Conservation (phyloP, 2,329 filamentous ascomycete species). For the Epicoccum nigrum region DNA sequence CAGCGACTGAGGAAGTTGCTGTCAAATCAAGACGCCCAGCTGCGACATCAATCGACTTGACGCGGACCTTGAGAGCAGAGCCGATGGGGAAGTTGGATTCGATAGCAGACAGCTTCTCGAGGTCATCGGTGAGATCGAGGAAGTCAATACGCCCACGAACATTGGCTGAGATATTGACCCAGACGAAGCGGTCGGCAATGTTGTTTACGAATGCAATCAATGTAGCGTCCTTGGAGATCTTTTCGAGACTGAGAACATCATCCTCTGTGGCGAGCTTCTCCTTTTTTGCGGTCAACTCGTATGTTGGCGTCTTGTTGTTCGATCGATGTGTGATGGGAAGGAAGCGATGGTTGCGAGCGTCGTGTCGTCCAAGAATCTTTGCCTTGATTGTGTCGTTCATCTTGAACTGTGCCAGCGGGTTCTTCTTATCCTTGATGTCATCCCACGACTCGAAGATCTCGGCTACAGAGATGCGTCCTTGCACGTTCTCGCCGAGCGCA, state of each 20-base stretch:
- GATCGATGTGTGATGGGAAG: constrained; percentile 87
- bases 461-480: constrained; percentile 91
- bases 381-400: constrained; percentile 74
- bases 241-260: constrained; percentile 71
- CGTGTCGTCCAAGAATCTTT: constrained; percentile 83
- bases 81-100: constrained; percentile 84
- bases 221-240: constrained; percentile 72
- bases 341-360: constrained; percentile 88
- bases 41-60: constrained; percentile 73
- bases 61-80: constrained; percentile 82
- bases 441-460: constrained; percentile 90
- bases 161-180: constrained; percentile 89
- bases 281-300: constrained; percentile 85
- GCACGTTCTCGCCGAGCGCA: constrained; percentile 81
- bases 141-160: constrained; percentile 82
- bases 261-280: constrained; percentile 60
- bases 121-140: constrained; percentile 85
- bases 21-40: constrained; percentile 83
- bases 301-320: constrained; percentile 72
- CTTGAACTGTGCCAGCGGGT: constrained; percentile 77
- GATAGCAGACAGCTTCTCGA: constrained; percentile 77
- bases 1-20: constrained; percentile 66
- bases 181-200: constrained; percentile 76
- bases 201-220: constrained; percentile 93
- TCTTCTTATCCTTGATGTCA: constrained; percentile 80